Evolutionary conservation across 257 asterid genomes (phyloP).

Genomic region (Scutellaria baicalensis): DNA sequence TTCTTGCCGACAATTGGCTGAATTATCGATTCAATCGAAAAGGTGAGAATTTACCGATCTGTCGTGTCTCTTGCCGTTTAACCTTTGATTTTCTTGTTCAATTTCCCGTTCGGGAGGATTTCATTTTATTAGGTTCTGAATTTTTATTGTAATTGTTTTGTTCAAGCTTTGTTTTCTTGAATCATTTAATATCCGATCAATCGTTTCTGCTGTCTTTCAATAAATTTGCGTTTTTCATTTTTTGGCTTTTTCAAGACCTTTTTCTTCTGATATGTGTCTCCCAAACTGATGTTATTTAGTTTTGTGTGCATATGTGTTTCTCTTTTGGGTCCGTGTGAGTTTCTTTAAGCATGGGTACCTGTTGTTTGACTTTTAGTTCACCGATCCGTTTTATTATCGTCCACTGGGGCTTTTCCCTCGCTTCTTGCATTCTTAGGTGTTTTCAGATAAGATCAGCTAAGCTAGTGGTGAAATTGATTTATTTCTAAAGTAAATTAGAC

Average conservation of each 20-base stretch:
- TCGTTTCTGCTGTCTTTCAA: not conserved
- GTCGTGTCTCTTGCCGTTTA: not conserved
- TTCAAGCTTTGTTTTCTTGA: not conserved
- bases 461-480: not conserved
- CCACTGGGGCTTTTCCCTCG: not conserved
- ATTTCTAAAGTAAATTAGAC: not conserved
- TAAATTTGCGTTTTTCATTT: not conserved
- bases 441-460: conserved; percentile 8
- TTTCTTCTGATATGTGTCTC: not conserved
- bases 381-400: not conserved
- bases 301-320: not conserved
- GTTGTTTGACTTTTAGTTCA: not conserved
- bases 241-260: not conserved
- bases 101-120: not conserved
- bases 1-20: not conserved
- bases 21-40: conserved; percentile 8
- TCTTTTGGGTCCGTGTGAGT: not conserved
- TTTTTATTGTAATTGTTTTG: not conserved
- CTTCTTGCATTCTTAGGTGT: not conserved
- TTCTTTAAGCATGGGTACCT: not conserved
- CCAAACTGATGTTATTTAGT: not conserved
- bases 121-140: conserved; percentile 1
- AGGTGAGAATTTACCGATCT: conserved; percentile 23
- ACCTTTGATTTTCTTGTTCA: not conserved
- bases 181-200: not conserved